phyloP scores from a whole-genome alignment of 768 basidiomycete species.

The Gloeophyllum trabeum region DNA sequence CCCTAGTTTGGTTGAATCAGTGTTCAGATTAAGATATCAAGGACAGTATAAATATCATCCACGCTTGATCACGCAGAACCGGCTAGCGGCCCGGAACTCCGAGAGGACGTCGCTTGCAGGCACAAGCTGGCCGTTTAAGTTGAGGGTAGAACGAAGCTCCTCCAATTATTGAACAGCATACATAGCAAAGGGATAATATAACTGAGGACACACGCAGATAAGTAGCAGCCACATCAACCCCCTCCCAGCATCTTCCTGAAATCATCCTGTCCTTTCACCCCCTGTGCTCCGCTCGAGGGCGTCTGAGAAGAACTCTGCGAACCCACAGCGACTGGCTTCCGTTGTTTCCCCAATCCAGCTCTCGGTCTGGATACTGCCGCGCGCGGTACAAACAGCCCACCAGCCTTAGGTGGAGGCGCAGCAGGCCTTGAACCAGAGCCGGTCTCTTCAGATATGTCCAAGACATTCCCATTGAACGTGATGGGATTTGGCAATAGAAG shows the following conservation, averaged over 20 bases:
- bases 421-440: slow-evolving; percentile 18
- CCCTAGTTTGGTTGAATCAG: no score
- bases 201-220: no score
- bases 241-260: slow-evolving; percentile 70
- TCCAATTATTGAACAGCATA: no score
- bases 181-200: no score
- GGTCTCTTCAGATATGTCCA: slow-evolving; percentile 53
- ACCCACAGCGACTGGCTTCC: slow-evolving; percentile 20
- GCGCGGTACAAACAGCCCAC: slow-evolving; percentile 58
- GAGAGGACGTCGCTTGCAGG: no score
- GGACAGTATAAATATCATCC: no score
- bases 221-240: no score
- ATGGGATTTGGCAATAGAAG: slow-evolving; percentile 65
- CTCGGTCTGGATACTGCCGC: slow-evolving; percentile 53
- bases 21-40: no score
- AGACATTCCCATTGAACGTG: slow-evolving; percentile 46
- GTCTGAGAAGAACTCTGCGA: slow-evolving; percentile 11
- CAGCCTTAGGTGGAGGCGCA: slow-evolving; percentile 21
- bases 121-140: no score
- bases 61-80: no score
- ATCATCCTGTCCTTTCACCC: slow-evolving; percentile 61
- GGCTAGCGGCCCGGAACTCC: no score
- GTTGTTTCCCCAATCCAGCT: slow-evolving; percentile 56
- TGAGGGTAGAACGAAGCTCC: no score
- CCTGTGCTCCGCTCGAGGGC: slow-evolving; percentile 6